Conservation (phyloP, 306 rosid genomes). For the Crataegus laevigata region DNA sequence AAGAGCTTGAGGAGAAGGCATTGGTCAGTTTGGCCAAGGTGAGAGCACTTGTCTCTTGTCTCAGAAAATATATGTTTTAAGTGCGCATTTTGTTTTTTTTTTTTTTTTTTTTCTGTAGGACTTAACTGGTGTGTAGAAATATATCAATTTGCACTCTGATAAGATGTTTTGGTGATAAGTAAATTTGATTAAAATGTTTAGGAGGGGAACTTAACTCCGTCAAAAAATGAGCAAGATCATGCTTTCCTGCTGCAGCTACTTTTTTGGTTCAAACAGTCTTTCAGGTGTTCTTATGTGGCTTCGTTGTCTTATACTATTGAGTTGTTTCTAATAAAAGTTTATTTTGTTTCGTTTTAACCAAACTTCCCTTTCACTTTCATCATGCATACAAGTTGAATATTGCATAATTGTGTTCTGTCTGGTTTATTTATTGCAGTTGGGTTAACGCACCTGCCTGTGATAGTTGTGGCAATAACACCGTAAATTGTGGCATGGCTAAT, state of each 20-base stretch:
- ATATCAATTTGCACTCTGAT: background rate
- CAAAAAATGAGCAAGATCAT: slow-evolving; percentile 61
- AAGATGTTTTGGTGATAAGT: slow-evolving; percentile 11
- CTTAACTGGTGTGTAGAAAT: background rate
- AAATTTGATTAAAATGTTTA: slow-evolving; percentile 33
- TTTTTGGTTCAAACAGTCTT: slow-evolving; percentile 89
- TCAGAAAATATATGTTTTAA: background rate
- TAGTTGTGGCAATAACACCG: slow-evolving; percentile 56
- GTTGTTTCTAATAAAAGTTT: background rate
- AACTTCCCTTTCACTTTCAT: background rate
- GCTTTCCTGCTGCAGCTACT: slow-evolving; percentile 89
- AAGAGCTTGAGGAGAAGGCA: slow-evolving; percentile 88
- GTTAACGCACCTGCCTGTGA: slow-evolving; percentile 75
- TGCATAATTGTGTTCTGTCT: background rate
- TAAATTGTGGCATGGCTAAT: slow-evolving; percentile 33
- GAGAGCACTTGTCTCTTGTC: slow-evolving; percentile 8
- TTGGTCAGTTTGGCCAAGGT: slow-evolving; percentile 86
- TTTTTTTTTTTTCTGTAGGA: background rate
- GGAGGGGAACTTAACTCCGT: slow-evolving; percentile 79
- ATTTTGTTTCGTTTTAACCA: background rate
- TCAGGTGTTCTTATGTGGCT: slow-evolving; percentile 51
- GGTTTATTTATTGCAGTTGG: slow-evolving; percentile 48
- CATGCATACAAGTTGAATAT: slow-evolving; percentile 2
- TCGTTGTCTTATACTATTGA: background rate
- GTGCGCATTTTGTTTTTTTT: background rate